Evolutionary conservation across 208 protist species (phyloP), one percentile per base, ranked within the genome.

Genomic region (Jaenimonas drosophilae): DNA sequence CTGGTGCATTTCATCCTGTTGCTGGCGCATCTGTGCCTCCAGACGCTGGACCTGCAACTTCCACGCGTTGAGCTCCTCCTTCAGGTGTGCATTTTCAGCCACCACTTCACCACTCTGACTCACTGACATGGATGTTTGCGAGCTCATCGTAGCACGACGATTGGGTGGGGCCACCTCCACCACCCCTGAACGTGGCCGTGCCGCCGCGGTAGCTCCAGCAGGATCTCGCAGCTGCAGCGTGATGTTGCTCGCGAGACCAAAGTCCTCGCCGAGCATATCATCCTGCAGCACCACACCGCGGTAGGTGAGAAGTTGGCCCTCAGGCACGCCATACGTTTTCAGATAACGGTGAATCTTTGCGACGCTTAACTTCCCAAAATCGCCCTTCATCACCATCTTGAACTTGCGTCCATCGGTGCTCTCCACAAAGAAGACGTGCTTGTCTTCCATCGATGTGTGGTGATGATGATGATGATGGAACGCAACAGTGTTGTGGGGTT

Each of bases 341-440:
- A 91, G 60, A 60, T 88, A 86, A n/a, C 77, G 73, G 6, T 72
- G 68, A 27, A 91, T 77, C 39, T 91, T 91, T 21, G 59, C 64
- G 12, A 88, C 82, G 26, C 59, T 82, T 21, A 91, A 59, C 51
- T 70, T 70, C 16, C 70, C 64, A 23, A 88, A 60, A 36, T 82
- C 73, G 16, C 82, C 82, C 30, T 70, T 67, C 28, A 91, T 88
- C 34, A 91, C 82, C 72, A 91, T 85, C 59, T 91, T 91, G 54
- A 86, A 88, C 50, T 70, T 80, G 19, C 76, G 66, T 1, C 82
- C 82, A 67, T 91, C 82, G 2, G 42, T 49, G 27, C 63, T 60
- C 54, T 79, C 61, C 20, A 91, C 82, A 54, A 75, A 85, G 33
- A 89, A 89, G 14, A 49, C 48, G 43, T 78, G 67, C 50, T 79